Evolutionary conservation across 208 protist species (phyloP).

Genomic region (Wallacemonas sp.): DNA sequence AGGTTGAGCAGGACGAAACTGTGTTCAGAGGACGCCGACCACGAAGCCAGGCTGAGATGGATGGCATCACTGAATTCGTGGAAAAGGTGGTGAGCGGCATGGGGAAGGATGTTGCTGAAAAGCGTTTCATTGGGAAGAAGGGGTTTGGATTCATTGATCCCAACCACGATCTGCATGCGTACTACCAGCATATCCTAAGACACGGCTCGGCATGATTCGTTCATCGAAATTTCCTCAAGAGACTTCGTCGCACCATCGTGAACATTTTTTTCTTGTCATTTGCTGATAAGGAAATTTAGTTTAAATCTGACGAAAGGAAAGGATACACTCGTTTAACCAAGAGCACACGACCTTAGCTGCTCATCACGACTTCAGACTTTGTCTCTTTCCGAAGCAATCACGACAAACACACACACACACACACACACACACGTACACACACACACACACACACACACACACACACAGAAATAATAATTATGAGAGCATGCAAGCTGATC

Average conservation of each 20-base stretch:
- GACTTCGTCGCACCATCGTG: not conserved
- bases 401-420: not conserved
- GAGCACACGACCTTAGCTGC: no score
- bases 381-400: no score
- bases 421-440: no score
- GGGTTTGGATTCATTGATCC: slow-evolving; percentile 83
- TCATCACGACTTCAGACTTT: no score
- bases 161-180: slow-evolving; percentile 64
- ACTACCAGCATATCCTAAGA: slow-evolving; percentile 62
- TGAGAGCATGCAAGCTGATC: no score
- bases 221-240: no score
- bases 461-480: no score
- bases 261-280: not conserved
- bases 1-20: slow-evolving; percentile 27
- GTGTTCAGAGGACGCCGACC: slow-evolving; percentile 40
- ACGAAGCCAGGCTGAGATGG: slow-evolving; percentile 48
- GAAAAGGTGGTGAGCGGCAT: slow-evolving; percentile 47
- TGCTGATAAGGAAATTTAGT: not conserved
- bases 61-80: slow-evolving; percentile 69
- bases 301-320: no score
- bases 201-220: slow-evolving; percentile 3
- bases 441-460: not conserved
- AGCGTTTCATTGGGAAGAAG: slow-evolving; percentile 59
- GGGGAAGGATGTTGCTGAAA: slow-evolving; percentile 70
- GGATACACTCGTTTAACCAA: no score